phyloP scores from a whole-genome alignment of 2,329 filamentous ascomycete species.

The Onygenales sp. region DNA sequence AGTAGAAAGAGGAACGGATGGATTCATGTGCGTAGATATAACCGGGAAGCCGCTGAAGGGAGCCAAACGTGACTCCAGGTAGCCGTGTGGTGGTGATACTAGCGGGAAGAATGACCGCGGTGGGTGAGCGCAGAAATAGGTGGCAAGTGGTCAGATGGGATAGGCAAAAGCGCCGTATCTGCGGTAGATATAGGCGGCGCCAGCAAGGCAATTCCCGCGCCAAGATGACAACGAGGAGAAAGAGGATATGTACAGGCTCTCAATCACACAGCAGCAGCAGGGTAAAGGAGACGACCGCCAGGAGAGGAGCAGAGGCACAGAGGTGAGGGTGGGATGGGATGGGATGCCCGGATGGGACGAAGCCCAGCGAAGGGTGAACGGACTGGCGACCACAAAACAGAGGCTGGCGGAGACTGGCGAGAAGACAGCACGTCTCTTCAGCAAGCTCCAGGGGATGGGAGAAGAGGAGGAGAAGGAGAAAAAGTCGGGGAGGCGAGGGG shows the following conservation, averaged over 20 bases:
- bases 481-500: constrained; percentile 7
- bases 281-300: constrained; percentile 8
- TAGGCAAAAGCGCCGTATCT: neutral
- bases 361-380: constrained; percentile 8
- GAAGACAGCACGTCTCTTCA: constrained; percentile 1
- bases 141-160: neutral
- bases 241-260: neutral
- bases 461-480: constrained; percentile 5
- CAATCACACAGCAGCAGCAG: neutral
- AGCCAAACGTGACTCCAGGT: constrained; percentile 17
- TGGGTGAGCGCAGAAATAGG: neutral
- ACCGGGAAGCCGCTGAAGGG: constrained; percentile 15
- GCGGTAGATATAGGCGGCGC: neutral
- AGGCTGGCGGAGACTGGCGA: constrained; percentile 6
- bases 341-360: constrained; percentile 14
- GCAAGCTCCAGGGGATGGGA: constrained; percentile 2
- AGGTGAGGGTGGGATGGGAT: neutral
- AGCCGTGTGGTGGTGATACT: neutral
- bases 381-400: constrained; percentile 12
- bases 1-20: constrained; percentile 31
- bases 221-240: neutral
- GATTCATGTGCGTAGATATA: constrained; percentile 29
- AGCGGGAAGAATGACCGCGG: neutral
- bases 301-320: constrained; percentile 4
- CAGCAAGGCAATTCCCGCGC: neutral